Evolutionary conservation across 257 asterid genomes (phyloP), one percentile per base, ranked within the genome.

Genomic region (Plantago elongata): DNA sequence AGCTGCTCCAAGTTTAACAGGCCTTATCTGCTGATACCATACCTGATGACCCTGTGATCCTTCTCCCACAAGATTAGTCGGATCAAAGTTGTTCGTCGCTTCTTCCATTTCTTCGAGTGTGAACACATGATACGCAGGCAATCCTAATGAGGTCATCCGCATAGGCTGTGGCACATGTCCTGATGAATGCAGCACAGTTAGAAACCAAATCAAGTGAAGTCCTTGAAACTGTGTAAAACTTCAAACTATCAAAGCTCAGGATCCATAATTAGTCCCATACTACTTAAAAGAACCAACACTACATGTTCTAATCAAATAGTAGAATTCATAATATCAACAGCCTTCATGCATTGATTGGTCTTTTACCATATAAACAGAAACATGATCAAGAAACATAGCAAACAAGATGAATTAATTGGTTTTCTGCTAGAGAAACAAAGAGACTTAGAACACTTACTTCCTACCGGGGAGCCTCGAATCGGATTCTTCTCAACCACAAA

Each of bases 1-100:
- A 22, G 27, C 27, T 34, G 8, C 40, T 34, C 40, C 40, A 34
- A 34, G 40, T 34, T 34, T 34, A 34, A 47, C 51, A 9, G 15
- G 51, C 15, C 63, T 59, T 34, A 34, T 34, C 5, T 7, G 8
- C 7, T 34, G 4, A 34, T 34, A 34, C 40, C 40, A 34, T 85
- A 89, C 97, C 96, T 87, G 96, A 34, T 87, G 96, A 34, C 81
- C 84, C 72, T 87, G 92, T n/a, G 94, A 77, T 48, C 91, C 95
- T 73, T 85, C 97, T 40, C 76, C 84, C 27, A 93, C 92, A 12
- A 89, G 83, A 79, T 93, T 89, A 60, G 90, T 74, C 4, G 90
- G 71, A 54, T 88, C 96, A 44, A 93, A 93, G 72, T 79, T 83
- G 60, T 81, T 78, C 14, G 99, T 93, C 8, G 96, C 99, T 1